Conservation (phyloP, 2,329 filamentous ascomycete genomes). For the Sphaerulina populicola region DNA sequence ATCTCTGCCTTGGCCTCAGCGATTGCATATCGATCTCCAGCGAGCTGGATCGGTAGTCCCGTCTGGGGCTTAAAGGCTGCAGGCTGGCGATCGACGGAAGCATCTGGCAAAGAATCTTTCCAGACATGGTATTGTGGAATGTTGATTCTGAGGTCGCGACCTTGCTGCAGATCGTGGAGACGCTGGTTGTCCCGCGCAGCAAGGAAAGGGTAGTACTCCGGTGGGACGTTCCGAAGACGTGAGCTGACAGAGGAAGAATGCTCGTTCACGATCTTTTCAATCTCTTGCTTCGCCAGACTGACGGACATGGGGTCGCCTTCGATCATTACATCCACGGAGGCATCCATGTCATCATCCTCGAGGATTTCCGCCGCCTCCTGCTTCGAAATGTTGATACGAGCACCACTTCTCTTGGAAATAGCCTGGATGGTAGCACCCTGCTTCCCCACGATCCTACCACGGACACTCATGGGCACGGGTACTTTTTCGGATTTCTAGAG, state of each 20-base stretch:
- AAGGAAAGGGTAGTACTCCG: slow-evolving; percentile 93
- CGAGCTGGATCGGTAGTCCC: slow-evolving; percentile 73
- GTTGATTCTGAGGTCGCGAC: slow-evolving; percentile 68
- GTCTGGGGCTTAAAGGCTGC: slow-evolving; percentile 63
- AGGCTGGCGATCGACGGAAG: slow-evolving; percentile 53
- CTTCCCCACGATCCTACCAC: slow-evolving; percentile 87
- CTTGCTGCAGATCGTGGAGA: slow-evolving; percentile 59
- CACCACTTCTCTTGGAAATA: slow-evolving; percentile 81
- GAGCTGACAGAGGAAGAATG: slow-evolving; percentile 73
- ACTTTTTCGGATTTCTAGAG: slow-evolving; percentile 61
- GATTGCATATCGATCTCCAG: slow-evolving; percentile 75
- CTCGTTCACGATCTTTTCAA: slow-evolving; percentile 80
- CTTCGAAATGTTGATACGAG: slow-evolving; percentile 82
- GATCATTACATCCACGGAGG: slow-evolving; percentile 73
- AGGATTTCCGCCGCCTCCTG: slow-evolving; percentile 54
- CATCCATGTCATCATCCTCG: slow-evolving; percentile 64
- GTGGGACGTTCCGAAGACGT: slow-evolving; percentile 73
- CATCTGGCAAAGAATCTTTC: slow-evolving; percentile 58
- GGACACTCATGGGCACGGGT: slow-evolving; percentile 71
- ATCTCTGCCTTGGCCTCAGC: slow-evolving; percentile 72
- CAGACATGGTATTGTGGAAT: slow-evolving; percentile 76
- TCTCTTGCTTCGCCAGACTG: slow-evolving; percentile 71
- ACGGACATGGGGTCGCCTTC: slow-evolving; percentile 88
- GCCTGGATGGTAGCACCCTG: slow-evolving; percentile 83
- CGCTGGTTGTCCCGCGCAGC: slow-evolving; percentile 66